Percentiles rank a stretch among this genome's conserved stretches.
phyloP scores from a whole-genome alignment of 1,284 basidiomycete genomes.

The Salmacisia buchloeana region DNA sequence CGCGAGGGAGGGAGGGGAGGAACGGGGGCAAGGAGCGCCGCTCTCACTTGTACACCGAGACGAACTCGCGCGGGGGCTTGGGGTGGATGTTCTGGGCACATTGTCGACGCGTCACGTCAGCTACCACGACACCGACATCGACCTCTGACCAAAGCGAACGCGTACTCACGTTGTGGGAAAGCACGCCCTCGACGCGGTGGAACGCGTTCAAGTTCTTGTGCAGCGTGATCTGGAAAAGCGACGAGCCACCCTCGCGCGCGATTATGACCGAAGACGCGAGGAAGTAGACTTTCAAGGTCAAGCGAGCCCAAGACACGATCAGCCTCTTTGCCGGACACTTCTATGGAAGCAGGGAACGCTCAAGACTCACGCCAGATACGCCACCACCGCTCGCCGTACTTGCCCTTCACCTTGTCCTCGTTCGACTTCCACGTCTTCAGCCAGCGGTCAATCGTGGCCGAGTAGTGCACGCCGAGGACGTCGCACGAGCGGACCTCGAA shows the following conservation, averaged over 20 bases:
- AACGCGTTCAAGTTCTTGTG: conserved; percentile 82
- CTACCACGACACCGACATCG: not conserved
- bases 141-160: too few relatives aligned
- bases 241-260: conserved; percentile 48
- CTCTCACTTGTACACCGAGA: conserved; percentile 5
- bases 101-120: not conserved
- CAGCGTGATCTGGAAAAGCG: conserved; percentile 63
- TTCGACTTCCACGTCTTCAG: conserved; percentile 52
- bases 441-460: conserved; percentile 71
- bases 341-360: too few relatives aligned
- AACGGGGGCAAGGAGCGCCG: not conserved
- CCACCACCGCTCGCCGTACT: conserved; percentile 73
- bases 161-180: conserved; percentile 30
- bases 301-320: conserved; percentile 17
- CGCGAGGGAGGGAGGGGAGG: not conserved
- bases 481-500: conserved; percentile 96
- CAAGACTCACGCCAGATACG: conserved; percentile 46
- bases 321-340: conserved; percentile 23
- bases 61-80: conserved; percentile 9
- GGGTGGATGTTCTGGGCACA: conserved; percentile 8
- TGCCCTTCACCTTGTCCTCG: conserved; percentile 76
- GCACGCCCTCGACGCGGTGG: conserved; percentile 62
- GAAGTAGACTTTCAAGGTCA: conserved; percentile 31
- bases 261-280: conserved; percentile 43
- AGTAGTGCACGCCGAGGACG: conserved; percentile 73